Base-by-base conservation (phyloP, 225 moss, liverwort and hornwort genomes). In the Physcomitrium patens region DNA sequence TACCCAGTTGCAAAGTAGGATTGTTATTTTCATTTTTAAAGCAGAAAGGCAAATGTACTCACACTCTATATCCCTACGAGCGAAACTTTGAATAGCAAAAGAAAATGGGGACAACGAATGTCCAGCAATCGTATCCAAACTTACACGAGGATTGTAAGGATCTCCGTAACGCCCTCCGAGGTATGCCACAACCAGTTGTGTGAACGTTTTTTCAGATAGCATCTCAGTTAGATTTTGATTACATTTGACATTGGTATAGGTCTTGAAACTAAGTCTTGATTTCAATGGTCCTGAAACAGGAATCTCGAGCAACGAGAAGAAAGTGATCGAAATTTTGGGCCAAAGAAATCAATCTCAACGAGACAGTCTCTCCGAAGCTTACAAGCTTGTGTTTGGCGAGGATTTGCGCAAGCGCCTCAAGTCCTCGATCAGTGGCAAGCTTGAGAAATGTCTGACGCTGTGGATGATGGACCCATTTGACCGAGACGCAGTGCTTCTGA, bases 381-480 rank as follows among this genome's bases (percentile, higher is more conserved):
- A 88, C 80, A 75, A 76, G 78, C 24, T 50, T 12, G 37, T 45
- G 50, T 88, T 73, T 47, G 80, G 82, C 18, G 88, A 85, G 23
- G 78, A 76, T 56, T 27, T 88, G 61, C 73, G 47, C 44, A 85
- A 83, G 77, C 85, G 85, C 4, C 69, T 88, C 11, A 85, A 78
- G 60, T 76, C 85, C 3, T 53, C 71, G 24, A 16, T 78, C 7
- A 58, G 76, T 56, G 72, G 66, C 48, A 88, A 83, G 68, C 73
- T 83, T 69, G 67, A 76, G 73, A 80, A 73, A 48, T 80, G 82
- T 68, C 42, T 83, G 24, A 22, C 42, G 18, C 19, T 85, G 58
- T 88, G 88, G 88, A 76, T 83, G 78, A 80, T 83, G 88, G 73
- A 67, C 12, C 66, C 85, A 15, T 22, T 83, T 12, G 83, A 85